phyloP scores from a whole-genome alignment of 1,139 yeast species.

The Protomyces macrosporus region DNA sequence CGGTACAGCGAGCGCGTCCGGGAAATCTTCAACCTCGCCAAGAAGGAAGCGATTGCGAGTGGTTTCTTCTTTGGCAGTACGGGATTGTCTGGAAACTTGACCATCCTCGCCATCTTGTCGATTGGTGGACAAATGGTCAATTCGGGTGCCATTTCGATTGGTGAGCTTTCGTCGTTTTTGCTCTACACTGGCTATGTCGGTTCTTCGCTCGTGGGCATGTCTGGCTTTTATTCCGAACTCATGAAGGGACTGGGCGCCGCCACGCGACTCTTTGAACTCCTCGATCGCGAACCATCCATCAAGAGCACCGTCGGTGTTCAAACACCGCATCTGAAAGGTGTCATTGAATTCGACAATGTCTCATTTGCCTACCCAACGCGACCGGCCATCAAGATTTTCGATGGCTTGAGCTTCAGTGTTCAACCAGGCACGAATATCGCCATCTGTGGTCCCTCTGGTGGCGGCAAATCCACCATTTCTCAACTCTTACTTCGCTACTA shows the following conservation, averaged over 20 bases:
- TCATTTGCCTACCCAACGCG: conserved; percentile 82
- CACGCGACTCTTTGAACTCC: conserved; percentile 78
- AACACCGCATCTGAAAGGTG: conserved; percentile 41
- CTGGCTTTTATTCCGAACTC: conserved; percentile 83
- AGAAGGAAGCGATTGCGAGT: conserved; percentile 60
- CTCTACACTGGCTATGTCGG: conserved; percentile 93
- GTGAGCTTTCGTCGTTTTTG: conserved; percentile 88
- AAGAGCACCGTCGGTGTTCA: conserved; percentile 54
- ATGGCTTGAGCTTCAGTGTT: conserved; percentile 58
- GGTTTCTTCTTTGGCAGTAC: conserved; percentile 68
- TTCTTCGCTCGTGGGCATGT: conserved; percentile 78
- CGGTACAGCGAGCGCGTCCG: conserved; percentile 67
- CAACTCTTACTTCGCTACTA: conserved; percentile 75
- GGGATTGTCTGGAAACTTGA: conserved; percentile 73
- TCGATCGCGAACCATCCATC: conserved; percentile 68
- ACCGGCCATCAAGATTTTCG: conserved; percentile 64
- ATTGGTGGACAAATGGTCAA: conserved; percentile 77
- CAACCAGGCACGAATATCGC: conserved; percentile 84
- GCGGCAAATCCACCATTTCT: conserved; percentile 81
- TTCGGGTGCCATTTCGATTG: conserved; percentile 66
- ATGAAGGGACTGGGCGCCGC: conserved; percentile 99
- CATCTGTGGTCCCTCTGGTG: conserved; percentile 93
- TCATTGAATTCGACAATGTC: conserved; percentile 60
- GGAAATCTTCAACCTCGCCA: conserved; percentile 66
- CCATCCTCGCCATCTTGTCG: conserved; percentile 68